These are phyloP conservation scores for Phaeotremella fagi DNA, from an alignment of 768 basidiomycete genomes.

Conservation along the genomic window DNA sequence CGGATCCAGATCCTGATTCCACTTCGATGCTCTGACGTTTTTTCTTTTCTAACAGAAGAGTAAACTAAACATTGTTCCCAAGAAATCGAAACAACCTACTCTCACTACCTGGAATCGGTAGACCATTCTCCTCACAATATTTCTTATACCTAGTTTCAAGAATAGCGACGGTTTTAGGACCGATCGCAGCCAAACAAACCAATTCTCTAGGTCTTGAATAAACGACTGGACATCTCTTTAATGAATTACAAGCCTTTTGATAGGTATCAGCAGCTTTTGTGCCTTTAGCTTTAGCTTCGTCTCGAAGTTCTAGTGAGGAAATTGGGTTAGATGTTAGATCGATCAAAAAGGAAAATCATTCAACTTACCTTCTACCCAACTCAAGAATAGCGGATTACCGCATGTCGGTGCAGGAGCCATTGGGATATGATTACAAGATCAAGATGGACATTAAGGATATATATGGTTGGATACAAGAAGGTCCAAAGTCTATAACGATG, in stretches of 20 bases:
- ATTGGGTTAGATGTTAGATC: background rate
- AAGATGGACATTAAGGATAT: too few species aligned
- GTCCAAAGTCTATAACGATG: too few species aligned
- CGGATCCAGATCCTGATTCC: background rate
- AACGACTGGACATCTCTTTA: conserved; percentile 36
- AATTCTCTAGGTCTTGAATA: conserved; percentile 39
- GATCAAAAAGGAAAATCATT: too few species aligned
- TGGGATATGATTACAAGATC: too few species aligned
- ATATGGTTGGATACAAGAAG: too few species aligned
- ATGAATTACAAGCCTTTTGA: conserved; percentile 34
- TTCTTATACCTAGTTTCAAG: conserved; percentile 36
- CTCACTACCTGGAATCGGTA: conserved; percentile 20
- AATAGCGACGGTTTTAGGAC: conserved; percentile 33
- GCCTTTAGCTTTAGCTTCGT: conserved; percentile 31
- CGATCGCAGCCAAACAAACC: conserved; percentile 33
- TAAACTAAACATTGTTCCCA: background rate
- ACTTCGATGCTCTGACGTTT: too few species aligned
- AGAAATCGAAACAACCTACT: conserved; percentile 18
- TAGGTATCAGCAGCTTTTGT: conserved; percentile 37
- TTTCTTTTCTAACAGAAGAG: too few species aligned
- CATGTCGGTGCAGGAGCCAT: conserved; percentile 16
- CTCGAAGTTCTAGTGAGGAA: conserved; percentile 35
- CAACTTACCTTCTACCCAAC: conserved; percentile 41
- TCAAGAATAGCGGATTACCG: conserved; percentile 42
- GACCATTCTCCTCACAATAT: conserved; percentile 32